Percentiles rank a stretch among this genome's conserved stretches.
Conservation (phyloP, 2,329 filamentous ascomycete species). For the Colletotrichum destructivum region DNA sequence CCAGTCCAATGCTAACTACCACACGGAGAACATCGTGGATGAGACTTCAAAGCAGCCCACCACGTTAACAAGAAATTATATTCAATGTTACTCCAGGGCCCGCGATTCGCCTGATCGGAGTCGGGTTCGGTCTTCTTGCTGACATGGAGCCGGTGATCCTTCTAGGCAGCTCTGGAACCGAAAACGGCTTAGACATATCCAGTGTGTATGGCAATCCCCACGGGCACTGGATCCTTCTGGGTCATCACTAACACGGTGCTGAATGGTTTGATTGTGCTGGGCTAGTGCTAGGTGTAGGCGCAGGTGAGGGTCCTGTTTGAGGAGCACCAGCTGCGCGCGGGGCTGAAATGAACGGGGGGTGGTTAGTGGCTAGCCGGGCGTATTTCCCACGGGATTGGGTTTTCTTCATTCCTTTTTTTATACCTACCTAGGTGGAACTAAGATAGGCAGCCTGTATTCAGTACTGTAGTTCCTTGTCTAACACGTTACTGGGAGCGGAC, state of each 20-base stretch:
- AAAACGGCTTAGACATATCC: background rate
- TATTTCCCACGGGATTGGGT: background rate
- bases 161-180: background rate
- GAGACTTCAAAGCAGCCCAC: background rate
- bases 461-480: too few relatives aligned
- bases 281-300: background rate
- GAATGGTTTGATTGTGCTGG: background rate
- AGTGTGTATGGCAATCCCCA: background rate
- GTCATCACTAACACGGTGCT: background rate
- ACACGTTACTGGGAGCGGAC: too few relatives aligned
- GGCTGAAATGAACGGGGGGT: background rate
- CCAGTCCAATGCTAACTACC: background rate
- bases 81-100: too few relatives aligned
- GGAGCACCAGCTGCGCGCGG: background rate
- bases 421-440: background rate
- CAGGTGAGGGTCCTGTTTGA: background rate
- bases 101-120: background rate
- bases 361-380: background rate
- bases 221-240: background rate
- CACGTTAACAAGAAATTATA: background rate
- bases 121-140: background rate
- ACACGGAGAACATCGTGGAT: too few relatives aligned
- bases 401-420: background rate
- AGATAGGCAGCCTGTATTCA: background rate
- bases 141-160: background rate